phyloP scores from a whole-genome alignment of 139 green algal species.

The Penium margaritaceum region DNA sequence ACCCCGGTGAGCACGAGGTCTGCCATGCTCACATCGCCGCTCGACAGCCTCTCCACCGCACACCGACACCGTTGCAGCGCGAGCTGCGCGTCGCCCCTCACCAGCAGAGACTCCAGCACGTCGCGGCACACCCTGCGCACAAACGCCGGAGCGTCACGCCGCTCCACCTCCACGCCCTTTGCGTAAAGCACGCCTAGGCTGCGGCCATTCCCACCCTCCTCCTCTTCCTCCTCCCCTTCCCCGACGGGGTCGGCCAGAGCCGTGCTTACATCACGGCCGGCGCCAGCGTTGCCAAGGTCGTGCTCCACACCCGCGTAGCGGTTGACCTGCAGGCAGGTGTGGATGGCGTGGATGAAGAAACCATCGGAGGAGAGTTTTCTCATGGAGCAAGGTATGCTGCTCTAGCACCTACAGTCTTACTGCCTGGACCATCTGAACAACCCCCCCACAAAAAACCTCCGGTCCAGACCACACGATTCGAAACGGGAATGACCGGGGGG shows the following conservation, averaged over 20 bases:
- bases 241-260: no score
- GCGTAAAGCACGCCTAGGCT: conserved; percentile 11
- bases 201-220: not conserved
- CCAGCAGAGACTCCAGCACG: conserved; percentile 18
- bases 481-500: no score
- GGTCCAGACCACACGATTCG: no score
- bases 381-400: no score
- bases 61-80: not conserved
- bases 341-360: no score
- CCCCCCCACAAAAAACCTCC: no score
- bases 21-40: not conserved
- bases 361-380: no score
- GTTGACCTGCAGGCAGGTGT: conserved; percentile 36
- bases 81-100: conserved; percentile 17
- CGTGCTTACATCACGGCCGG: no score
- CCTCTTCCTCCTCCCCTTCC: conserved; percentile 2
- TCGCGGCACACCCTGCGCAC: conserved; percentile 8
- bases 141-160: conserved; percentile 28
- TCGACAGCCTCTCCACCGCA: not conserved
- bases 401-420: no score
- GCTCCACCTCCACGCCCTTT: conserved; percentile 27
- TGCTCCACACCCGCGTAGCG: conserved; percentile 24
- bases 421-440: no score
- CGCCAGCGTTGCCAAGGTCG: not conserved
- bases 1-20: conserved; percentile 38